Conservation (phyloP, 202 grass and related monocot species). For the Tripidium arundinaceum region DNA sequence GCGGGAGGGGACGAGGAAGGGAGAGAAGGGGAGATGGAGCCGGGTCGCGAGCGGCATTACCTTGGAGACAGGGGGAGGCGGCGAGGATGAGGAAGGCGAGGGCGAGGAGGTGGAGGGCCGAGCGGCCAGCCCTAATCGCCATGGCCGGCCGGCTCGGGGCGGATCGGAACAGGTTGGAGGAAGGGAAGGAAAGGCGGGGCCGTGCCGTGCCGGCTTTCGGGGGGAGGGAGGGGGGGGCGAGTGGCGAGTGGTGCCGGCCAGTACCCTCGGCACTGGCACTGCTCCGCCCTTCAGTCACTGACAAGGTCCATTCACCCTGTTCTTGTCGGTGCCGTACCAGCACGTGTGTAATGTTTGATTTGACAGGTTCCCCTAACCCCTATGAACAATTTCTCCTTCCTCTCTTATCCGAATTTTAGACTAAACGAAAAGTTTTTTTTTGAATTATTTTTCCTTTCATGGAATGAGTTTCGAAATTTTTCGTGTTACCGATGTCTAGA, state of each 20-base stretch:
- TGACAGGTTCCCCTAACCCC: no score
- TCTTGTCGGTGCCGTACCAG: neutral
- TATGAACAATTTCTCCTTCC: no score
- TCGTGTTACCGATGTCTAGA: no score
- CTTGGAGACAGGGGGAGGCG: neutral
- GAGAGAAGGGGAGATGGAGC: neutral
- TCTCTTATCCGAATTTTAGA: no score
- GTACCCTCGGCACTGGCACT: constrained; percentile 7
- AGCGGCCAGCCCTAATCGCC: constrained; percentile 37
- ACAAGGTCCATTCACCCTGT: no score
- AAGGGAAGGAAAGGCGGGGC: neutral
- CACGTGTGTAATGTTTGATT: no score
- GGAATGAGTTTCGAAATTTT: no score
- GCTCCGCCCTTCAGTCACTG: neutral
- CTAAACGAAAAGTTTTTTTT: no score
- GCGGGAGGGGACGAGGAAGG: neutral
- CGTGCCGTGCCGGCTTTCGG: neutral
- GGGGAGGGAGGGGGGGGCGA: neutral
- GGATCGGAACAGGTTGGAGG: neutral
- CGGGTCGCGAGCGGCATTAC: constrained; percentile 6
- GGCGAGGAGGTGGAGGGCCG: neutral
- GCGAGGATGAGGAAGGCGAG: constrained; percentile 12
- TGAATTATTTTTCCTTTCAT: no score
- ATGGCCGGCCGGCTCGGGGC: constrained; percentile 28
- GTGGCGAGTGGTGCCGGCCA: constrained; percentile 10